Conservation (phyloP, 2,329 filamentous ascomycete species). For the Neoscytalidium dimidiatum region DNA sequence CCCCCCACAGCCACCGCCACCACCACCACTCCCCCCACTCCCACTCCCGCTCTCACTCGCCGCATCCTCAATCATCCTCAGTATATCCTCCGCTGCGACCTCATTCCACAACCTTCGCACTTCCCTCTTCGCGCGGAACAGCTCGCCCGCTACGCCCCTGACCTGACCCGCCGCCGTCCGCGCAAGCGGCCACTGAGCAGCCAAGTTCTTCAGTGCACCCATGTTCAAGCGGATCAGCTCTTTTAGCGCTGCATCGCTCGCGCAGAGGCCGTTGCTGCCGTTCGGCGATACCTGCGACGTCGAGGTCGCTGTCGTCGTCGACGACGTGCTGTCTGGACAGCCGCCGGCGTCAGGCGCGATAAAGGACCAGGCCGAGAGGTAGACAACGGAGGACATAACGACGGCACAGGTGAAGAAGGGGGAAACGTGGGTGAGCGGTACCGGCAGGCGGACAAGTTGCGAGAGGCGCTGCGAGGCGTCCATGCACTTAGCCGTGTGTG, state of each 20-base stretch:
- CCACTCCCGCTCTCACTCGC: slow-evolving; percentile 1
- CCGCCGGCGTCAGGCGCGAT: slow-evolving; percentile 49
- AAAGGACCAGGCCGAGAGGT: slow-evolving; percentile 70
- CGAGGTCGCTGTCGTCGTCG: neutral
- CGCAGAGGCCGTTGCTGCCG: neutral
- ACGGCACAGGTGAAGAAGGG: slow-evolving; percentile 44
- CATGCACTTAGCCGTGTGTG: slow-evolving; percentile 79
- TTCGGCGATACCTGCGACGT: too few species aligned
- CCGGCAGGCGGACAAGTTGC: slow-evolving; percentile 71
- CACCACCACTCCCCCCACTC: neutral
- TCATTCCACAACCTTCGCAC: slow-evolving; percentile 28
- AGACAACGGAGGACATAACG: slow-evolving; percentile 42
- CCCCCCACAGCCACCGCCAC: neutral
- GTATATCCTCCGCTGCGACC: slow-evolving; percentile 11
- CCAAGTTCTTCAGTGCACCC: slow-evolving; percentile 69
- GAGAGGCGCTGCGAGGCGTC: slow-evolving; percentile 77
- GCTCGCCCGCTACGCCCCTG: slow-evolving; percentile 75
- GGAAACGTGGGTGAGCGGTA: slow-evolving; percentile 69
- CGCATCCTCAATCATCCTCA: slow-evolving; percentile 19
- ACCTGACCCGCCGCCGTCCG: slow-evolving; percentile 71
- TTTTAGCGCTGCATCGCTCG: slow-evolving; percentile 40
- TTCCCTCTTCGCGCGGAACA: slow-evolving; percentile 51
- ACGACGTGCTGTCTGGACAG: neutral
- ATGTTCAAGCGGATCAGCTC: slow-evolving; percentile 79
- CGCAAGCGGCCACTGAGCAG: slow-evolving; percentile 72